Evolutionary conservation across 352 stramenopile genomes (phyloP).

Genomic region (Phytopythium chamaehyphon): DNA sequence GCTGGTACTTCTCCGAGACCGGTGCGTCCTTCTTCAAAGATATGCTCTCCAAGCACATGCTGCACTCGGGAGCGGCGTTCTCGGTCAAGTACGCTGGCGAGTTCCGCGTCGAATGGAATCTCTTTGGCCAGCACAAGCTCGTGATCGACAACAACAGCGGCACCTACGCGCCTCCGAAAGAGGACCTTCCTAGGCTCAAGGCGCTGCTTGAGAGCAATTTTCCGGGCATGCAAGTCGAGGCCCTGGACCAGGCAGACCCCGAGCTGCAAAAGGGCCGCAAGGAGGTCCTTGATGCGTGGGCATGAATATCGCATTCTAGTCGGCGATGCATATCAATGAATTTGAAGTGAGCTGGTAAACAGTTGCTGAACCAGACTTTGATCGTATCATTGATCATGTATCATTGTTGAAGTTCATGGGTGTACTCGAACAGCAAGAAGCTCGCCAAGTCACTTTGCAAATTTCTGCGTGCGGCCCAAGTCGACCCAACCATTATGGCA

Average conservation of each 20-base stretch:
- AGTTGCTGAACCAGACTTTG: too few relatives aligned
- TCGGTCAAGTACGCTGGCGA: slow-evolving; percentile 28
- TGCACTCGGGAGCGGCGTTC: slow-evolving; percentile 21
- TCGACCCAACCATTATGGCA: too few relatives aligned
- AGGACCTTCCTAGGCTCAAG: slow-evolving; percentile 21
- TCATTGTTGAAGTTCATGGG: too few relatives aligned
- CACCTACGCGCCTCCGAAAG: slow-evolving; percentile 25
- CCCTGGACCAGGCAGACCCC: slow-evolving; percentile 14
- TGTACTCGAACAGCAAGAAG: too few relatives aligned
- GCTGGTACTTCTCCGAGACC: slow-evolving; percentile 37
- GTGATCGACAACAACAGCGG: slow-evolving; percentile 38
- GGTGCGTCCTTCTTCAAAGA: slow-evolving; percentile 33
- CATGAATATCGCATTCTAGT: slow-evolving; percentile 7
- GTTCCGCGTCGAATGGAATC: slow-evolving; percentile 21
- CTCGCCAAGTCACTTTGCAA: too few relatives aligned
- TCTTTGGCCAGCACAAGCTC: slow-evolving; percentile 14
- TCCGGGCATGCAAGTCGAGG: slow-evolving; percentile 18
- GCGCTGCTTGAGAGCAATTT: slow-evolving; percentile 25
- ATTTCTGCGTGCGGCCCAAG: too few relatives aligned
- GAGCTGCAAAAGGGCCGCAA: slow-evolving; percentile 22
- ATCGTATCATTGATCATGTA: too few relatives aligned
- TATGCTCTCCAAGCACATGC: slow-evolving; percentile 36
- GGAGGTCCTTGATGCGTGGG: slow-evolving; percentile 24
- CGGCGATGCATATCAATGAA: too few relatives aligned
- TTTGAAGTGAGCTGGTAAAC: too few relatives aligned